These are phyloP conservation scores for Talaromyces sp. DNA, from an alignment of 2,329 filamentous ascomycete species.

Conservation along the genomic window DNA sequence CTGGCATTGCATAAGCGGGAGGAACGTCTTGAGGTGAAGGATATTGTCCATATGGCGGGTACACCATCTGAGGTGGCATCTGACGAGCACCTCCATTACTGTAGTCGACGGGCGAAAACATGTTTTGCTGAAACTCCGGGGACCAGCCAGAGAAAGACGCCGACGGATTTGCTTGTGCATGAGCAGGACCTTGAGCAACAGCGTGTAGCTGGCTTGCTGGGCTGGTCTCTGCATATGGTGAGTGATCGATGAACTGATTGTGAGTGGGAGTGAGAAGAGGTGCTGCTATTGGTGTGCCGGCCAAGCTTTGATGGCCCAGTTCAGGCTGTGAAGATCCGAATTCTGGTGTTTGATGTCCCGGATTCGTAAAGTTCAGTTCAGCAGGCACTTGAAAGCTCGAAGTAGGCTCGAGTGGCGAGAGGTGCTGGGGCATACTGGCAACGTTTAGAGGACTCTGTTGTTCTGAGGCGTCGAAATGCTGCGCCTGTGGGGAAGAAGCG, in stretches of 20 bases:
- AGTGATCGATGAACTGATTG: slow-evolving; percentile 24
- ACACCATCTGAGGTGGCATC: slow-evolving; percentile 26
- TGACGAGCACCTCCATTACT: slow-evolving; percentile 19
- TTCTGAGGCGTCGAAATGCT: slow-evolving; percentile 20
- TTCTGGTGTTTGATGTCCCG: slow-evolving; percentile 21
- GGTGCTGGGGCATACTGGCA: slow-evolving; percentile 18
- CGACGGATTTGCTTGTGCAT: slow-evolving; percentile 20
- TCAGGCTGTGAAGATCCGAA: slow-evolving; percentile 12
- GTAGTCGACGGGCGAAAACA: slow-evolving; percentile 32
- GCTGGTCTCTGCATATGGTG: slow-evolving; percentile 22
- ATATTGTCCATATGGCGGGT: slow-evolving; percentile 21
- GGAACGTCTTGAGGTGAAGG: slow-evolving; percentile 21
- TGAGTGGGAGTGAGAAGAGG: slow-evolving; percentile 28
- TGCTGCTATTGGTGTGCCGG: slow-evolving; percentile 23
- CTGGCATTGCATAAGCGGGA: slow-evolving; percentile 10
- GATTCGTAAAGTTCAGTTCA: slow-evolving; percentile 25
- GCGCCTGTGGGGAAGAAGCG: background rate
- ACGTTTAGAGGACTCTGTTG: slow-evolving; percentile 20
- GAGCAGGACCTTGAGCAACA: slow-evolving; percentile 18
- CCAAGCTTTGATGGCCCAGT: slow-evolving; percentile 24
- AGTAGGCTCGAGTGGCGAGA: slow-evolving; percentile 21
- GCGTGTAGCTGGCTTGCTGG: slow-evolving; percentile 20
- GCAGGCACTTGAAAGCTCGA: slow-evolving; percentile 28
- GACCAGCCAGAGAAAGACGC: slow-evolving; percentile 28
- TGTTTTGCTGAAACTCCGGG: slow-evolving; percentile 29